Evolutionary conservation across 202 grass and related monocot genomes (phyloP).

Genomic region (Panicum virgatum): DNA sequence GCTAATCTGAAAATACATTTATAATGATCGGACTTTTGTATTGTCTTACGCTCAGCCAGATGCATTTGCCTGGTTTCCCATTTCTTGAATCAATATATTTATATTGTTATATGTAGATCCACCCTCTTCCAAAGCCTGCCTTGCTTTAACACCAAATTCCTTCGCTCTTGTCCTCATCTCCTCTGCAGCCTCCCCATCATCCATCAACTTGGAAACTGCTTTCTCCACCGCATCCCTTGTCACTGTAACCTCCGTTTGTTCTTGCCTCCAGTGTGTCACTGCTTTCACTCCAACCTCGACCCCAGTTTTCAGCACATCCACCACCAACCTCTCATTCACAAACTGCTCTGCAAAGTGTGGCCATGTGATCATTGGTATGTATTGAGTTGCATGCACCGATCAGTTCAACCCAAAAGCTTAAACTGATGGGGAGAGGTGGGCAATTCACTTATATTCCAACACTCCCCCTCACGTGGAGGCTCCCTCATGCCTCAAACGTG

Average conservation of each 20-base stretch:
- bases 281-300: conserved; percentile 48
- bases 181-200: conserved; percentile 43
- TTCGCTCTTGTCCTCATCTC: conserved; percentile 56
- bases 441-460: too few species aligned
- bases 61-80: conserved; percentile 24
- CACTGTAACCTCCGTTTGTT: conserved; percentile 46
- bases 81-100: conserved; percentile 50
- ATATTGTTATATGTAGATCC: conserved; percentile 63
- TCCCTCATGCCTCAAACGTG: too few species aligned
- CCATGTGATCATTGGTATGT: conserved; percentile 84
- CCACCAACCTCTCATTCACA: conserved; percentile 65
- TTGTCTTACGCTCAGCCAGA: conserved; percentile 3
- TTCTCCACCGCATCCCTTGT: conserved; percentile 46
- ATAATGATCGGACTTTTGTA: not conserved
- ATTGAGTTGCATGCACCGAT: too few species aligned
- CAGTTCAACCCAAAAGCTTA: too few species aligned
- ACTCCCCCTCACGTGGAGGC: too few species aligned
- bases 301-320: conserved; percentile 69
- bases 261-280: conserved; percentile 25
- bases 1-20: conserved; percentile 16
- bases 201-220: conserved; percentile 53
- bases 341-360: conserved; percentile 82
- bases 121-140: conserved; percentile 54
- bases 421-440: too few species aligned
- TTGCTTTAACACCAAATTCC: conserved; percentile 48